Base-by-base conservation (phyloP, 2,329 filamentous ascomycete species). In the Zymoseptoria brevis region DNA sequence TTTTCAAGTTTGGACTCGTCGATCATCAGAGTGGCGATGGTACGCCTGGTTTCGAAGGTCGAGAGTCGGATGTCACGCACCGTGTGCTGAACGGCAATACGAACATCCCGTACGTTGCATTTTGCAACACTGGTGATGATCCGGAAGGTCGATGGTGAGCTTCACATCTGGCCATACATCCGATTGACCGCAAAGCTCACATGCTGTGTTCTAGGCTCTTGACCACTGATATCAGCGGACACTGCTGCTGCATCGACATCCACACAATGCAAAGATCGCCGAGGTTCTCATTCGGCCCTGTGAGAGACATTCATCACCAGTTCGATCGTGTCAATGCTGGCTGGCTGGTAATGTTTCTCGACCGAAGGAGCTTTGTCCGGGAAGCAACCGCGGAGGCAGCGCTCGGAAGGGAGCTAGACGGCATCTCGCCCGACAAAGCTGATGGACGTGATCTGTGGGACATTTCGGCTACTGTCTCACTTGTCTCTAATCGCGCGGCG, bases 91-190 rank as follows among this genome's bases (percentile, higher is more conserved):
- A 67, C 59, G 69, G 68, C 19, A 62, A 63, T 4, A 61, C 70
- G 8, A 86, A 87, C 64, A 82, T 86, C 19, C 84, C 84, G 1
- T 76, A 75, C 52, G 75, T 87, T 19, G 75, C 77, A 0, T 86
- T 87, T 67, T 77, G 83, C 60, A 85, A 85, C 62, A 83, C 76
- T 45, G 78, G 79, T 16, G 73, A 81, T 49, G 83, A 85, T 64
- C 75, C 77, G 0, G 73, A 77, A 24, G 83, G 81, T 4, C 74
- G 75, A 56, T 85, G 81, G 80, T 45, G 35, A 45, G 35, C 35
- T 45, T 13, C 13, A 6, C 13, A 13, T 45, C 16, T 45, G 13
- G 13, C 35, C 35, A 45, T 16, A 6, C 13, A 45, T 45, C 5
- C 13, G 16, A n/a, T 45, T n/a, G 5, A 16, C 35, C 16, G 13